Evolutionary conservation across 202 grass and related monocot genomes (phyloP).

Genomic region (Elaeis oleifera): DNA sequence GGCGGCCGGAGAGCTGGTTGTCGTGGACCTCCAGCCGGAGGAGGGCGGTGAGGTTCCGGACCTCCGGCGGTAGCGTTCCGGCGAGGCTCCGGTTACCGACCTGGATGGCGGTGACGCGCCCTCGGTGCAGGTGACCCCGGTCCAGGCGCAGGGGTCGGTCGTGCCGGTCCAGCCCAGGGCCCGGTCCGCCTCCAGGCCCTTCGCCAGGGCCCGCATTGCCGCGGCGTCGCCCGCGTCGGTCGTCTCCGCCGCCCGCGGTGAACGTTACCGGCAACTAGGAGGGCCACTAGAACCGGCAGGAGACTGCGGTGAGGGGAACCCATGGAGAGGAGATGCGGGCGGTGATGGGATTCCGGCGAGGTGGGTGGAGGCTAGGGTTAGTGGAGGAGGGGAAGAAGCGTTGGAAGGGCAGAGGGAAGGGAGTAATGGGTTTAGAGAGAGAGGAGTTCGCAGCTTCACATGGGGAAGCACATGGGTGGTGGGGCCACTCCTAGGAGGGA

Average conservation of each 20-base stretch:
- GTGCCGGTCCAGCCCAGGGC: conserved; percentile 27
- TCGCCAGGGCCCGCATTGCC: conserved; percentile 52
- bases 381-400: not conserved
- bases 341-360: conserved; percentile 12
- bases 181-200: conserved; percentile 26
- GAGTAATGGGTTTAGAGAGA: conserved; percentile 8
- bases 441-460: not conserved
- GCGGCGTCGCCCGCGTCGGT: conserved; percentile 27
- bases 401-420: not conserved
- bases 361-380: conserved; percentile 9
- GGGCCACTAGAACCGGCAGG: conserved; percentile 1
- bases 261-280: not conserved
- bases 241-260: not conserved
- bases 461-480: conserved; percentile 56
- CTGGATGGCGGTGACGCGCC: conserved; percentile 51
- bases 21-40: conserved; percentile 48
- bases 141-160: conserved; percentile 49
- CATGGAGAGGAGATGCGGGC: not conserved
- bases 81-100: conserved; percentile 18
- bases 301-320: not conserved
- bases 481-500: not conserved
- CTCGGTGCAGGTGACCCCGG: conserved; percentile 33
- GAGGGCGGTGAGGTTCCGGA: conserved; percentile 51
- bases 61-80: conserved; percentile 43
- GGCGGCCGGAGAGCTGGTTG: conserved; percentile 51